Base-by-base conservation (phyloP, 805 yeast species). In the Alloascoidea hylecoeti region DNA sequence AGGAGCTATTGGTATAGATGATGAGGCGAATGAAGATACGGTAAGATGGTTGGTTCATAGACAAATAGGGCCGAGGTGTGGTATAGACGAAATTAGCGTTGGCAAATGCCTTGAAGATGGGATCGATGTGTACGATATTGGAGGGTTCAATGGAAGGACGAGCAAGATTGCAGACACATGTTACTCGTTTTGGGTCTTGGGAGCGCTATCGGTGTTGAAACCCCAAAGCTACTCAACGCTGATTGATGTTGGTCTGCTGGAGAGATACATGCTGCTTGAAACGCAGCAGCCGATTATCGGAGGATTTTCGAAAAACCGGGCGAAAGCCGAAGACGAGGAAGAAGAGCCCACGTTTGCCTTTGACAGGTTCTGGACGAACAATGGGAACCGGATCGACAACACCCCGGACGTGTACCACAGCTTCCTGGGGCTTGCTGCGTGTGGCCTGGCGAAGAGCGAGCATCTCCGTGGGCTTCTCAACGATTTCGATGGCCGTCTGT, bases 141-240 rank as follows among this genome's bases (percentile, higher is more conserved):
- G 96, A 2, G 89, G 89, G 0, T 75, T 82, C 51, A 83, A 85
- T 53, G 96, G 96, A 1, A 63, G 96, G 35, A 75, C 72, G n/a
- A 84, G 84, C 53, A 86, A 86, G 53, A 68, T 65, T 41, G 80
- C 80, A 3, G 96, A 86, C 55, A 79, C 94, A 0, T 86, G 96
- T 58, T 86, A 86, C 50, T 70, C 79, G 4, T 86, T 85, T 66
- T 86, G 96, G 96, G 70, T 73, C 35, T 48, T 74, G 13, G 88
- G 72, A 2, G 61, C 83, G 3, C 57, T 84, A 43, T 46, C 50
- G 1, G 46, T 78, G 12, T 47, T 83, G 16, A 53, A 52, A 1
- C 40, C n/a, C n/a, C n/a, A n/a, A n/a, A n/a, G n/a, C n/a, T n/a
- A 45, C 0, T 43, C 46, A 4, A 41, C 40, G 2, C 40, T 72